Base-by-base conservation (phyloP, 768 basidiomycete species). In the Daedalea quercina region DNA sequence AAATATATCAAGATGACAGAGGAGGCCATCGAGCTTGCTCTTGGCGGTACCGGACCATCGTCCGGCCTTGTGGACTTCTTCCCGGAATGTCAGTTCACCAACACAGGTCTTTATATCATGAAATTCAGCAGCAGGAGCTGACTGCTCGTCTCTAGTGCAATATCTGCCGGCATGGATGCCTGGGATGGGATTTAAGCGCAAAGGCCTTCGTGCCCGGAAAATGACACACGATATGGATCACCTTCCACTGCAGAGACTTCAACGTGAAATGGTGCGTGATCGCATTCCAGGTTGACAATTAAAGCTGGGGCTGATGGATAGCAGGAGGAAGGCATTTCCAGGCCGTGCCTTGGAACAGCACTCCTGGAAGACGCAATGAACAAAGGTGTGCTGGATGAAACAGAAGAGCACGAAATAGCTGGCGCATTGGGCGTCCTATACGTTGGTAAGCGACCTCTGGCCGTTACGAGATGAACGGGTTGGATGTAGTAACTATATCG, bases 381-480 rank as follows among this genome's bases (percentile, higher is more conserved):
- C 23, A 51, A 52, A n/a, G 53, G 49, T 22, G 53, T 34, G 31
- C 23, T 53, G 22, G 52, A 52, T 7, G 52, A 54, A 11, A 50
- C 59, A 7, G 60, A 61, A 25, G 57, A 59, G 25, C 47, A 58
- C 20, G 54, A 61, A 44, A 55, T 65, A 20, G 60, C 57, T 26
- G 56, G 55, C 3, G 53, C 60, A 24, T 54, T 58, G 2, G 61
- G 60, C 15, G 53, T 55, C 23, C 49, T 65, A 35, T 65, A 61
- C 42, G 57, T 53, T 47, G 63, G 63, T 61, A n/a, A 46, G 28
- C 11, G 52, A 44, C 43, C 26, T 28, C 23, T 19, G 3, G 46
- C 7, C 15, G 8, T 4, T 15, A 26, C 51, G 6, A 11, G 31
- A 35, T 20, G 24, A 26, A 25, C 19, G 44, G 54, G 26, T 31